These are phyloP conservation scores for Cyclocybe cylindracea DNA, from an alignment of 768 basidiomycete genomes.

Conservation along the genomic window DNA sequence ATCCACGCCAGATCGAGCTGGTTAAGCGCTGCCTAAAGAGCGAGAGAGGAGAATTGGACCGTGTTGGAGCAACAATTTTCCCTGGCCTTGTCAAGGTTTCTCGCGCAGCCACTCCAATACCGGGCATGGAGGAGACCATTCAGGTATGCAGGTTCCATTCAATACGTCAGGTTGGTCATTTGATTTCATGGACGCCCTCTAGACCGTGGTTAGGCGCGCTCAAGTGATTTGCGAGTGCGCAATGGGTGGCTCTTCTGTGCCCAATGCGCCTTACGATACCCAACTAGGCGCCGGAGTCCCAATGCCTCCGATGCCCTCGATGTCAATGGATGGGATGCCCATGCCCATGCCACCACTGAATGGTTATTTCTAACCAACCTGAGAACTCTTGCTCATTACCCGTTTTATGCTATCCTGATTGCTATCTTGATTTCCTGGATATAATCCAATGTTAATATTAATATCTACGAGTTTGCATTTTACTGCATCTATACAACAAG, in stretches of 20 bases:
- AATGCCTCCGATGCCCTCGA: conserved; percentile 1
- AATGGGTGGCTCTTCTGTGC: conserved; percentile 38
- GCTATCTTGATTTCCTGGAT: conserved; percentile 22
- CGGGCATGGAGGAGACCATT: conserved; percentile 45
- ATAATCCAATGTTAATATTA: not conserved
- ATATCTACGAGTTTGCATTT: conserved; percentile 9
- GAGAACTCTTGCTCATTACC: not conserved
- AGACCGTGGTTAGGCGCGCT: conserved; percentile 78
- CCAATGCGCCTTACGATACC: conserved; percentile 17
- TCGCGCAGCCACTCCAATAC: conserved; percentile 31
- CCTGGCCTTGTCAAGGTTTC: conserved; percentile 86
- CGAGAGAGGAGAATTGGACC: conserved; percentile 71
- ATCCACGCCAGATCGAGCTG: conserved; percentile 79
- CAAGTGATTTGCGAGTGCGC: conserved; percentile 90
- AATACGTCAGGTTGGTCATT: conserved; percentile 6
- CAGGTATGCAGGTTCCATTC: conserved; percentile 39
- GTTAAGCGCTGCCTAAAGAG: conserved; percentile 79
- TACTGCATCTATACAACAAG: conserved; percentile 60
- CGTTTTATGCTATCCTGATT: conserved; percentile 1
- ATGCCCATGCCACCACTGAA: conserved; percentile 10
- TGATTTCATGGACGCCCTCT: conserved; percentile 4
- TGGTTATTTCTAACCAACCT: conserved; percentile 4
- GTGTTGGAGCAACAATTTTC: conserved; percentile 84
- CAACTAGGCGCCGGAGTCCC: conserved; percentile 3
- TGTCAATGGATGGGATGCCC: conserved; percentile 12